These are phyloP conservation scores for Alternaria sp. DNA, from an alignment of 2,329 filamentous ascomycete genomes.

Conservation along the genomic window DNA sequence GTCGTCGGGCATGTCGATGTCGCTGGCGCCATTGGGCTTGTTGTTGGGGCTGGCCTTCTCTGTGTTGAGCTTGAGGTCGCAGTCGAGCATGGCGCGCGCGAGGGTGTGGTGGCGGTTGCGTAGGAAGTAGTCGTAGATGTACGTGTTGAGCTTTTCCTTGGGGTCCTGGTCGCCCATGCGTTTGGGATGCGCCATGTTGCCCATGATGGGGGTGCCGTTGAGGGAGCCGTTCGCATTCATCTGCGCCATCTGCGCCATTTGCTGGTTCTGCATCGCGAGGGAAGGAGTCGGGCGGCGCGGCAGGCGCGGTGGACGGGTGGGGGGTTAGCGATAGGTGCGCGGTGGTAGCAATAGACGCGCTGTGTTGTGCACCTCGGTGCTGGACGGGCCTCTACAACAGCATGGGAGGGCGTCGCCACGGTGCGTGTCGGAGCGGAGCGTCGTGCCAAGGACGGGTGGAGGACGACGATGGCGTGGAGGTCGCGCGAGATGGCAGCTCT, in stretches of 20 bases:
- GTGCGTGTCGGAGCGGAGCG: constrained; percentile 25
- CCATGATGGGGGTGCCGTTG: constrained; percentile 71
- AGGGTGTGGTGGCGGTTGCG: constrained; percentile 84
- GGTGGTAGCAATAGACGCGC: constrained; percentile 16
- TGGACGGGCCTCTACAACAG: constrained; percentile 29
- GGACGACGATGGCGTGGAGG: constrained; percentile 2
- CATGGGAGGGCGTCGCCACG: constrained; percentile 42
- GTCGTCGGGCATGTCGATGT: constrained; percentile 83
- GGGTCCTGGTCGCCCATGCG: constrained; percentile 37
- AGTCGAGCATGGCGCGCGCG: constrained; percentile 67
- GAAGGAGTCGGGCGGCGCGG: constrained; percentile 17
- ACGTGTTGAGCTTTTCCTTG: constrained; percentile 74
- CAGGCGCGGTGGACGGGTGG: constrained; percentile 25
- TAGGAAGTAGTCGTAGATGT: constrained; percentile 91
- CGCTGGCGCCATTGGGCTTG: constrained; percentile 70
- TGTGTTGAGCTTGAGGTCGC: constrained; percentile 64
- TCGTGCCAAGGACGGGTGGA: constrained; percentile 13
- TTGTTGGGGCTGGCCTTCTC: constrained; percentile 68
- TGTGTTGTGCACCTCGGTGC: constrained; percentile 36
- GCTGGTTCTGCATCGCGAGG: constrained; percentile 52
- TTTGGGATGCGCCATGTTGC: constrained; percentile 56
- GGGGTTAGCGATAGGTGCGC: constrained; percentile 22
- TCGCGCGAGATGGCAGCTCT: constrained; percentile 11
- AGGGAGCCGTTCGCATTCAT: constrained; percentile 71
- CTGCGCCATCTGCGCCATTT: constrained; percentile 69